Evolutionary conservation across 2,329 filamentous ascomycete species (phyloP).

Genomic region (Mycocentrospora acerina): DNA sequence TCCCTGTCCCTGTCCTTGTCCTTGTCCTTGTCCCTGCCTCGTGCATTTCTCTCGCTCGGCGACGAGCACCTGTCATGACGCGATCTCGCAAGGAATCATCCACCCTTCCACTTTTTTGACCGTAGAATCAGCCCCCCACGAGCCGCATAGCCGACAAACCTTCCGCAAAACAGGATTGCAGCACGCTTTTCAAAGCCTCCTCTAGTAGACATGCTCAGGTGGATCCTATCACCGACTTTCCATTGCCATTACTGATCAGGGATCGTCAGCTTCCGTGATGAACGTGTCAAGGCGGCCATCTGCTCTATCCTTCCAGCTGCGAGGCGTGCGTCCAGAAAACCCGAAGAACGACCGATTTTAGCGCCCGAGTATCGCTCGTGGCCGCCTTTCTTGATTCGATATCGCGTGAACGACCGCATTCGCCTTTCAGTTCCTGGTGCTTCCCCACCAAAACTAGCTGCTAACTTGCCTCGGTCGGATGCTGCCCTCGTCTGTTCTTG

Average conservation of each 20-base stretch:
- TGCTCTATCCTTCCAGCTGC: neutral
- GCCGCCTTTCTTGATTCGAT: slow-evolving; percentile 18
- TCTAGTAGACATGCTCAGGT: neutral
- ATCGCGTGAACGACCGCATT: slow-evolving; percentile 13
- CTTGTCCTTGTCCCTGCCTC: too few species aligned
- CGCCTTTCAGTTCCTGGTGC: neutral
- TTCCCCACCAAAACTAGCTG: slow-evolving; percentile 6
- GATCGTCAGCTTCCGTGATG: slow-evolving; percentile 6
- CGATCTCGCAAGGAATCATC: slow-evolving; percentile 7
- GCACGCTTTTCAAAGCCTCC: neutral
- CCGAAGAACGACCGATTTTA: slow-evolving; percentile 36
- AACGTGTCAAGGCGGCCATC: slow-evolving; percentile 5
- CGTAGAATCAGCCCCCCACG: too few species aligned
- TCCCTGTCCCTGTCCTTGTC: too few species aligned
- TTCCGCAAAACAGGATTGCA: neutral
- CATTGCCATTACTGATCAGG: slow-evolving; percentile 10
- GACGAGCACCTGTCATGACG: slow-evolving; percentile 8
- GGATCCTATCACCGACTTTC: too few species aligned
- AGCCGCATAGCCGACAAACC: slow-evolving; percentile 1
- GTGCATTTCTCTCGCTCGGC: neutral
- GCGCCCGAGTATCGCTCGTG: slow-evolving; percentile 18
- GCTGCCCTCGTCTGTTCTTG: slow-evolving; percentile 16
- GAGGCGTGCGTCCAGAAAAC: slow-evolving; percentile 15
- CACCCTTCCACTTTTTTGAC: slow-evolving; percentile 6
- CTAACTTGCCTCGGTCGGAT: slow-evolving; percentile 15